phyloP scores from a whole-genome alignment of 495 filamentous ascomycete genomes.

The Aspergillus asperescens region DNA sequence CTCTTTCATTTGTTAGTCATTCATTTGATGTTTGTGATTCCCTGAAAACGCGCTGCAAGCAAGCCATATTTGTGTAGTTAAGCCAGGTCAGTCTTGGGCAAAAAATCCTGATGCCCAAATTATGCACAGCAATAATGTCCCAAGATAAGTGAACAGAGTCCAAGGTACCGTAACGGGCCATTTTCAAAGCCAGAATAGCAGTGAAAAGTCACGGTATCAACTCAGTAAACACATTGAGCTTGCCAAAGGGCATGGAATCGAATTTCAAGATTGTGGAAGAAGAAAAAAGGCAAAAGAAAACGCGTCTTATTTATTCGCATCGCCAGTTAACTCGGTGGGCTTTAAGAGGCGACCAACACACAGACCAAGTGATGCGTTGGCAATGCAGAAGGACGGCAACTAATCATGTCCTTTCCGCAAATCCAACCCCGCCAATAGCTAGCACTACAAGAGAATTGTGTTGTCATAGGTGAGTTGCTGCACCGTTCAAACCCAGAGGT shows the following conservation, averaged over 20 bases:
- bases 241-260: too few relatives aligned
- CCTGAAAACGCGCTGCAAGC: not conserved
- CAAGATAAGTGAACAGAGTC: not conserved
- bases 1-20: constrained; percentile 1
- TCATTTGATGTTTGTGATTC: not conserved
- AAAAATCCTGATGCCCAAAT: not conserved
- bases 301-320: constrained; percentile 11
- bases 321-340: not conserved
- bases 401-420: constrained; percentile 21
- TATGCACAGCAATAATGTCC: too few relatives aligned
- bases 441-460: not conserved
- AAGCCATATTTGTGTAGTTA: not conserved
- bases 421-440: constrained; percentile 24
- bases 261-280: too few relatives aligned
- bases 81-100: not conserved
- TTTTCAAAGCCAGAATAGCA: too few relatives aligned
- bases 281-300: constrained; percentile 1
- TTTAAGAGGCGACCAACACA: constrained; percentile 17
- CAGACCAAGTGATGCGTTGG: constrained; percentile 40
- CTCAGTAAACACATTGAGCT: too few relatives aligned
- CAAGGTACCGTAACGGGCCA: too few relatives aligned
- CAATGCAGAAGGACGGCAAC: constrained; percentile 31
- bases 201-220: too few relatives aligned
- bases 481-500: too few relatives aligned
- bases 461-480: not conserved